Conservation (phyloP, 805 yeast genomes). For the Pichia gijzeniarum region DNA sequence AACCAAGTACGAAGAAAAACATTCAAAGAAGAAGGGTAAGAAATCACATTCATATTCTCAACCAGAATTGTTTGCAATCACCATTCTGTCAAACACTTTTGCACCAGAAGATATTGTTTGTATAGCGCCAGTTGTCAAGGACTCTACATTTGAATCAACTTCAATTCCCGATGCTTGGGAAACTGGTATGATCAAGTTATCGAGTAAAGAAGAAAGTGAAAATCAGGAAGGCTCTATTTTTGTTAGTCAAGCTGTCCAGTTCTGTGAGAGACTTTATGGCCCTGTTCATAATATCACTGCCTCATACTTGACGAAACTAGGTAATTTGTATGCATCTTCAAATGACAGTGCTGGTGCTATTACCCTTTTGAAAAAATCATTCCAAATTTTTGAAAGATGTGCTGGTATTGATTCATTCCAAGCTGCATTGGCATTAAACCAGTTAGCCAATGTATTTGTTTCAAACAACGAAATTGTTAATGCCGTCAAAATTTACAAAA, state of each 20-base stretch:
- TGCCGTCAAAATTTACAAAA: constrained; percentile 54
- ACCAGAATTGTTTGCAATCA: constrained; percentile 11
- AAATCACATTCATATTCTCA: constrained; percentile 13
- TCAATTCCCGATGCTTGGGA: constrained; percentile 72
- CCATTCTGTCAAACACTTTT: constrained; percentile 37
- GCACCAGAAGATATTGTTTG: constrained; percentile 56
- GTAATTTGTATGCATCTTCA: constrained; percentile 25
- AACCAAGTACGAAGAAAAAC: constrained; percentile 22
- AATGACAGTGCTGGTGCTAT: constrained; percentile 7
- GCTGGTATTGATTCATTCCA: constrained; percentile 78
- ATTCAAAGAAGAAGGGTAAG: constrained; percentile 29
- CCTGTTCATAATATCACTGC: constrained; percentile 74
- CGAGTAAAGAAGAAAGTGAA: constrained; percentile 24
- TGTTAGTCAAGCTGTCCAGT: constrained; percentile 60
- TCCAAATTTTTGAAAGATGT: constrained; percentile 70
- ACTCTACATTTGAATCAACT: constrained; percentile 57
- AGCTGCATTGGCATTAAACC: constrained; percentile 62
- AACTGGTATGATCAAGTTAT: constrained; percentile 41
- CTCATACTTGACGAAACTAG: constrained; percentile 55
- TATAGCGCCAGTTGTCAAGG: constrained; percentile 71
- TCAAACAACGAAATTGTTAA: constrained; percentile 51
- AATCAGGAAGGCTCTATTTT: constrained; percentile 56
- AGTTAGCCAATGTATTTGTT: constrained; percentile 68
- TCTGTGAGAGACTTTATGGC: constrained; percentile 83
- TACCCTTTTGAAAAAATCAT: constrained; percentile 58